Conservation (phyloP, 441 rosid genomes). For the Mallotus repandus region DNA sequence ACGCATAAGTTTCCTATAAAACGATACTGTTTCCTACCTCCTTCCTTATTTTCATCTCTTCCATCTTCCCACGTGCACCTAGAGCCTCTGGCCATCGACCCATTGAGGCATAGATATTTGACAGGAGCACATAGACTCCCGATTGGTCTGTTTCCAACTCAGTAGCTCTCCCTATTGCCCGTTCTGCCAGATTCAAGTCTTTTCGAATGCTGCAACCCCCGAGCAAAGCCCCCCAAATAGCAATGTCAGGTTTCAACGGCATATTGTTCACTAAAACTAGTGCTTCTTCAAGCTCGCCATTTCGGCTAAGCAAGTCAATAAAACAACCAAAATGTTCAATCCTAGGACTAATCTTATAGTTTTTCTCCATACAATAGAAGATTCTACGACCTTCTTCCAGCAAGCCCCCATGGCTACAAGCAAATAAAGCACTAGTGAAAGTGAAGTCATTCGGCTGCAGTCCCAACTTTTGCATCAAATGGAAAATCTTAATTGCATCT, state of each 20-base stretch:
- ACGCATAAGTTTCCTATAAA: slow-evolving; percentile 7
- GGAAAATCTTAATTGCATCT: slow-evolving; percentile 30
- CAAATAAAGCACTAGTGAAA: slow-evolving; percentile 32
- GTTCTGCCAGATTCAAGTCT: slow-evolving; percentile 29
- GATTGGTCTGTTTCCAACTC: slow-evolving; percentile 24
- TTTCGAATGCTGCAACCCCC: slow-evolving; percentile 33
- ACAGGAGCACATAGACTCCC: slow-evolving; percentile 32
- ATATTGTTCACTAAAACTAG: slow-evolving; percentile 21
- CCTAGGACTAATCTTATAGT: slow-evolving; percentile 28
- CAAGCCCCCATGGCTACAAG: slow-evolving; percentile 38
- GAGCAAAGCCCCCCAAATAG: slow-evolving; percentile 37
- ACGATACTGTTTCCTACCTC: slow-evolving; percentile 22
- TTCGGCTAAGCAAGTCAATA: slow-evolving; percentile 33
- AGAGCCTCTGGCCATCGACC: slow-evolving; percentile 33
- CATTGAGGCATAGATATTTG: slow-evolving; percentile 30
- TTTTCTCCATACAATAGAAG: slow-evolving; percentile 30
- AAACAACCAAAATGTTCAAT: slow-evolving; percentile 31
- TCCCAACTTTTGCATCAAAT: slow-evolving; percentile 24
- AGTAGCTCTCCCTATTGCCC: slow-evolving; percentile 20
- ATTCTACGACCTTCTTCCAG: slow-evolving; percentile 31
- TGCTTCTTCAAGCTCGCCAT: slow-evolving; percentile 35
- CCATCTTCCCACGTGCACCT: slow-evolving; percentile 27
- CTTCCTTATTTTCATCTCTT: slow-evolving; percentile 20
- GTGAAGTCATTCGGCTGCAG: slow-evolving; percentile 37
- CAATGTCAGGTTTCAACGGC: slow-evolving; percentile 33